Conservation (phyloP, 1,284 basidiomycete genomes). For the Ustilago crameri region DNA sequence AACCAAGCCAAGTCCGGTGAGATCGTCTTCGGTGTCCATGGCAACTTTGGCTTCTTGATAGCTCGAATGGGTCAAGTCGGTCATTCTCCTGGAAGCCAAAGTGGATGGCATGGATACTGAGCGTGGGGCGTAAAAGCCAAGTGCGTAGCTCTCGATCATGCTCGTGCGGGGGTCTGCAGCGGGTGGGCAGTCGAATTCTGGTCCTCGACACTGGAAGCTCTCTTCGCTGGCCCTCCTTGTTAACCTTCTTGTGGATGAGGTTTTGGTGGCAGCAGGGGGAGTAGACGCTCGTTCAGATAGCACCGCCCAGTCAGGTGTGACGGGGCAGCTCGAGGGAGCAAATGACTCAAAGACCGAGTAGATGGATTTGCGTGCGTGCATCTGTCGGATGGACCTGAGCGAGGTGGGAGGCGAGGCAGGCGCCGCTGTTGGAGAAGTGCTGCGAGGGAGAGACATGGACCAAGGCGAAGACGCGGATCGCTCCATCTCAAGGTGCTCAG, state of each 20-base stretch:
- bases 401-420: constrained; percentile 15
- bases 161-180: constrained; percentile 17
- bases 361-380: constrained; percentile 30
- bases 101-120: constrained; percentile 13
- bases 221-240: constrained; percentile 21
- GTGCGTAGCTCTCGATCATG: background rate
- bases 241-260: constrained; percentile 4
- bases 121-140: constrained; percentile 17
- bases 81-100: constrained; percentile 19
- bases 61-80: constrained; percentile 20
- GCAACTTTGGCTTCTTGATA: constrained; percentile 4
- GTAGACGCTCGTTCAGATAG: background rate
- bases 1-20: constrained; percentile 23
- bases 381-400: constrained; percentile 35
- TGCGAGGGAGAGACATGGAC: constrained; percentile 12
- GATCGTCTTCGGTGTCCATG: constrained; percentile 6
- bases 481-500: background rate
- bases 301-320: background rate
- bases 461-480: constrained; percentile 3
- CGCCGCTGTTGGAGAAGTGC: constrained; percentile 2
- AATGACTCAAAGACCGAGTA: constrained; percentile 12
- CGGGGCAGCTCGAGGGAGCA: background rate
- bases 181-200: constrained; percentile 22
- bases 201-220: constrained; percentile 34
- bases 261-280: background rate